Percentiles rank a stretch among this genome's conserved stretches.
Conservation (phyloP, 108 stramenopile species). For the Cyclostephanos invisitatus region DNA sequence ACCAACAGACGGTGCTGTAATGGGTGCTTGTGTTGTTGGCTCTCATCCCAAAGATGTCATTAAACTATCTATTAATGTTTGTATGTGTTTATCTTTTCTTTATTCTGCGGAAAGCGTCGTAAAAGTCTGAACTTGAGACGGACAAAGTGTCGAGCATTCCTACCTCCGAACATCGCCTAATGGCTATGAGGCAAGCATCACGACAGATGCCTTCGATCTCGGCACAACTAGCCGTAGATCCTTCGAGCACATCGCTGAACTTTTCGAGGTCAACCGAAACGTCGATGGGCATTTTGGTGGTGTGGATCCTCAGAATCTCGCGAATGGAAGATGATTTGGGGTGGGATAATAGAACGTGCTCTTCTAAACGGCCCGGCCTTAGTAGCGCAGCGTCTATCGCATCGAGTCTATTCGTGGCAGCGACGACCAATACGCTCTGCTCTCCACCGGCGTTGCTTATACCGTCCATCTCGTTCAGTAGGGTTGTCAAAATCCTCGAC, state of each 20-base stretch:
- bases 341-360: constrained; percentile 55
- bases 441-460: constrained; percentile 58
- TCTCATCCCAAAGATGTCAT: background rate
- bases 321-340: constrained; percentile 53
- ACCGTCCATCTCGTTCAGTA: constrained; percentile 87
- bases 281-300: constrained; percentile 40
- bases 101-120: constrained; percentile 26
- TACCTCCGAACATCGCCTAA: constrained; percentile 34
- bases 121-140: constrained; percentile 27
- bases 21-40: background rate
- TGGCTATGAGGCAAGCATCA: constrained; percentile 61
- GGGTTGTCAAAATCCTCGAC: constrained; percentile 72
- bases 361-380: constrained; percentile 57
- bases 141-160: constrained; percentile 14
- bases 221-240: constrained; percentile 52
- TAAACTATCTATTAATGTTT: no score
- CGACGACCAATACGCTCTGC: constrained; percentile 59
- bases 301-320: constrained; percentile 56
- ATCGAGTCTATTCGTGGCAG: constrained; percentile 71
- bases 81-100: background rate
- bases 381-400: constrained; percentile 63
- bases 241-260: constrained; percentile 38
- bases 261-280: constrained; percentile 19
- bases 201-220: constrained; percentile 74
- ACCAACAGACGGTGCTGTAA: constrained; percentile 84